phyloP scores from a whole-genome alignment of 306 rosid species.

The Acacia confusa region DNA sequence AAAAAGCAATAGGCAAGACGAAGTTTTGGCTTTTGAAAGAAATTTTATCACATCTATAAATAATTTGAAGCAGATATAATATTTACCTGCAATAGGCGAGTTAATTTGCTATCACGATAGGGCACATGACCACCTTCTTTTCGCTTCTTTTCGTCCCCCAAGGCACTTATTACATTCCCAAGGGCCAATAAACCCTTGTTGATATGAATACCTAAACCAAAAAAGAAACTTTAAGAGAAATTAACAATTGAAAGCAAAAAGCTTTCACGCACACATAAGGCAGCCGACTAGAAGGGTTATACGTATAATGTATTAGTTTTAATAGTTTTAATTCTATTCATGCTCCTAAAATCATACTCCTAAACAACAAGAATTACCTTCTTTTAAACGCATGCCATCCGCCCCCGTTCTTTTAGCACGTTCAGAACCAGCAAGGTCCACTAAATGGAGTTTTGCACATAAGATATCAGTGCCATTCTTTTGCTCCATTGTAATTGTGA shows the following conservation, averaged over 20 bases:
- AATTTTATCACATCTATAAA: neutral
- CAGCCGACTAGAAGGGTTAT: neutral
- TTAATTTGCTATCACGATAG: slow-evolving; percentile 93
- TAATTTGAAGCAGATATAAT: neutral
- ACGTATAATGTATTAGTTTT: neutral
- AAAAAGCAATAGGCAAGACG: neutral
- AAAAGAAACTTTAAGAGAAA: neutral
- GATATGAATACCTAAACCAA: slow-evolving; percentile 82
- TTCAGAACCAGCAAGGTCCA: slow-evolving; percentile 97
- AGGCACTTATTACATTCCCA: slow-evolving; percentile 93
- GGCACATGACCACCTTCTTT: slow-evolving; percentile 98
- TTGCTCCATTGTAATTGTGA: slow-evolving; percentile 92
- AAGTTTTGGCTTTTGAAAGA: neutral
- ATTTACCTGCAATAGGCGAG: slow-evolving; percentile 85
- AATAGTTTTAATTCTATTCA: neutral
- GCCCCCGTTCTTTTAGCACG: slow-evolving; percentile 97
- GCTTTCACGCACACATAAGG: neutral
- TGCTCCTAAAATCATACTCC: neutral
- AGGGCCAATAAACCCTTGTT: slow-evolving; percentile 91
- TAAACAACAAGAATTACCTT: slow-evolving; percentile 58
- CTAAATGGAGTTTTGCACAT: slow-evolving; percentile 87
- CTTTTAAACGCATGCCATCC: slow-evolving; percentile 94
- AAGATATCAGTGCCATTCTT: slow-evolving; percentile 85
- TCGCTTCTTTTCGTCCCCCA: slow-evolving; percentile 95
- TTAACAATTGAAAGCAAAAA: neutral